Evolutionary conservation across 495 filamentous ascomycete species (phyloP), one percentile per base, ranked within the genome.

Genomic region (Niebla homalea): DNA sequence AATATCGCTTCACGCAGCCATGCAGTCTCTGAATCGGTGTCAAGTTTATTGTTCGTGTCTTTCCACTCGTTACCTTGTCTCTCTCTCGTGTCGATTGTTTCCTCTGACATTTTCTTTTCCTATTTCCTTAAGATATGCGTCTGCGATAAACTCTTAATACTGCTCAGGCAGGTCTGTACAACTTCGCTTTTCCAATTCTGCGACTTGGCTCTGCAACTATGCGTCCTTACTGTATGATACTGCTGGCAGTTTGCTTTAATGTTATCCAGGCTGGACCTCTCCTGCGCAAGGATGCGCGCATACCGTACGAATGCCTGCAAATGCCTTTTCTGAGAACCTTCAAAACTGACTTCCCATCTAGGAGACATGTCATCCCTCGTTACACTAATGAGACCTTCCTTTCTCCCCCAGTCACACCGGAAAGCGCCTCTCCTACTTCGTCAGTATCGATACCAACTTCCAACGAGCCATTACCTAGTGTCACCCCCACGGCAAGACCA

Each of bases 201-300:
- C 12, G 16, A 8, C 19, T 6, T 18, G 46, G 15, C 29, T 21
- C n/a, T 21, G 16, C 49, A 48, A 22, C 19, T n/a, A 60, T 60
- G 58, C 52, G 29, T 20, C 51, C 23, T 19, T 38, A 46, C 14
- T 48, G 49, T 43, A 7, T 55, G 19, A 38, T 61, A 56, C 48
- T 61, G 50, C 56, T 56, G 53, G 56, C 53, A 57, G 58, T 58
- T 37, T 49, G 42, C 46, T 56, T 40, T 53, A 50, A 52, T 43
- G 16, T 51, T 20, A 48, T 54, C 39, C 41, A 48, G 37, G 56
- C 56, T 54, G 56, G 56, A 19, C 50, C 49, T 45, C 35, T 61
- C 25, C 53, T 48, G n/a, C 47, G 51, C 11, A 20, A 49, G 42
- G 48, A 43, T 12, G 47, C 36, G 36, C 45, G 40, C 18, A 23